Percentiles rank a stretch among this genome's conserved stretches.
Conservation (phyloP, 805 yeast species). For the Candida broadrunensis region DNA sequence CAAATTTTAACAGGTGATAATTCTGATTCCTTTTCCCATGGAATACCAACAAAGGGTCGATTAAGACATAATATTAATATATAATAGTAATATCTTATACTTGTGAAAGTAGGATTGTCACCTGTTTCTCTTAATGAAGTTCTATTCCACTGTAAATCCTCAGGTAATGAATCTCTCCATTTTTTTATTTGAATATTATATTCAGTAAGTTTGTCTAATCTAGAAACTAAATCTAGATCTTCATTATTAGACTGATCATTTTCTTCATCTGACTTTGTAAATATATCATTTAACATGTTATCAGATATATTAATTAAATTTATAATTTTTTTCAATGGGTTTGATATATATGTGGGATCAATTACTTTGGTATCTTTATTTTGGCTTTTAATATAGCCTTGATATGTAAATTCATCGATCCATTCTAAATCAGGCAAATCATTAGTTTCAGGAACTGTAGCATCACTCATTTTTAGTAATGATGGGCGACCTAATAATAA, state of each 20-base stretch:
- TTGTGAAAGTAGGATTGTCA: conserved; percentile 51
- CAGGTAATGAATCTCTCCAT: conserved; percentile 53
- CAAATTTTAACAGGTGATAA: conserved; percentile 35
- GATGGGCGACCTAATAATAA: conserved; percentile 59
- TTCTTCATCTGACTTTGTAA: conserved; percentile 34
- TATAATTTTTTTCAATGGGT: conserved; percentile 42
- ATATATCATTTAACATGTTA: conserved; percentile 42
- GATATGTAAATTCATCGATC: conserved; percentile 56
- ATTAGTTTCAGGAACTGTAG: conserved; percentile 58
- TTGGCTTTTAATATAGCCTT: conserved; percentile 11
- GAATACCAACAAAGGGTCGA: conserved; percentile 52
- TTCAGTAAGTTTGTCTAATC: conserved; percentile 34
- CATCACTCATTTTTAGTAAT: conserved; percentile 50
- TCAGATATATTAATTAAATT: conserved; percentile 44
- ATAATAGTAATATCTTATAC: conserved; percentile 57
- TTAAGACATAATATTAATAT: conserved; percentile 57
- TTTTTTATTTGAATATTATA: conserved; percentile 48
- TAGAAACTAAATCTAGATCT: conserved; percentile 42
- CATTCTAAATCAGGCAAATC: conserved; percentile 60
- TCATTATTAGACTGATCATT: conserved; percentile 24
- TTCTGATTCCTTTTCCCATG: conserved; percentile 9
- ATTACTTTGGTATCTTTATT: conserved; percentile 10
- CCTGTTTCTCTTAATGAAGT: conserved; percentile 37
- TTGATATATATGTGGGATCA: conserved; percentile 32
- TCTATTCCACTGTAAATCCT: conserved; percentile 48